Evolutionary conservation across 2,329 filamentous ascomycete species (phyloP).

Genomic region (Microdochium paspali): DNA sequence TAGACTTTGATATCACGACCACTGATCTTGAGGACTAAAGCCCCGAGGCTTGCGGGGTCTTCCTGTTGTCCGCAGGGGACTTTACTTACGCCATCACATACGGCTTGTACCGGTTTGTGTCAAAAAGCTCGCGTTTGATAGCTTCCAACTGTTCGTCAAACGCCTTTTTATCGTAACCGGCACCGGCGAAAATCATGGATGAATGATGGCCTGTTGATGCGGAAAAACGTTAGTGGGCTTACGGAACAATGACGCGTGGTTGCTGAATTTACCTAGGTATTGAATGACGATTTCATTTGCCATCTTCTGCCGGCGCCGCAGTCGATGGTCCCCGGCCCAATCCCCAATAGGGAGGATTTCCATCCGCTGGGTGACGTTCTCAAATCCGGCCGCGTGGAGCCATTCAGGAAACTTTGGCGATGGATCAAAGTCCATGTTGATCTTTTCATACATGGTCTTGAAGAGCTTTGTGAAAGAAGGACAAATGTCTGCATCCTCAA

Average conservation of each 20-base stretch:
- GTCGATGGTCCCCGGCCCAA: slow-evolving; percentile 28
- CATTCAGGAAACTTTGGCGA: slow-evolving; percentile 22
- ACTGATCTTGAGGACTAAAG: neutral
- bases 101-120: neutral
- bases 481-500: slow-evolving; percentile 19
- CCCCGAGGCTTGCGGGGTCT: neutral
- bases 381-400: slow-evolving; percentile 27
- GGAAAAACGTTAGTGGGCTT: neutral
- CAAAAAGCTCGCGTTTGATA: neutral
- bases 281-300: slow-evolving; percentile 23
- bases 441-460: slow-evolving; percentile 12
- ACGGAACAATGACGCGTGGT: neutral
- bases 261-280: slow-evolving; percentile 23
- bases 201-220: neutral
- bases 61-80: neutral
- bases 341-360: slow-evolving; percentile 30
- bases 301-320: slow-evolving; percentile 24
- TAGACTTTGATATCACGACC: neutral
- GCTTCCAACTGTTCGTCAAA: neutral
- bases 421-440: slow-evolving; percentile 30
- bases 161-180: neutral
- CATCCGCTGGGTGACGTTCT: slow-evolving; percentile 26
- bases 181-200: neutral
- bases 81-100: slow-evolving; percentile 16
- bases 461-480: slow-evolving; percentile 24